A percentile compares a stretch with the other conserved stretches of the same genome.
These are phyloP conservation scores for Naegleria gruberi DNA, from an alignment of 208 protist species.

Conservation along the genomic window DNA sequence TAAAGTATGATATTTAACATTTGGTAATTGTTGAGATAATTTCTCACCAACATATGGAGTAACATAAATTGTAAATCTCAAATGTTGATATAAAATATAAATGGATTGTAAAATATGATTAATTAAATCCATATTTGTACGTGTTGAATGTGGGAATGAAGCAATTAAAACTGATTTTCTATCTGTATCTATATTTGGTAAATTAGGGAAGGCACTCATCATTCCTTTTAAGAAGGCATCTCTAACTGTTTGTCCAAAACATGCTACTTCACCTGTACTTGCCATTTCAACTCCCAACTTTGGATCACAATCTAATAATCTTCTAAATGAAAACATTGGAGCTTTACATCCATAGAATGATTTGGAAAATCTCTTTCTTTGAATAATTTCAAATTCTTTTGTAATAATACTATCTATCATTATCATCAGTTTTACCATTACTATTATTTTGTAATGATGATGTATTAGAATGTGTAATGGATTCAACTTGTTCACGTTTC, in stretches of 20 bases:
- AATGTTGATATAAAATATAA: constrained; percentile 4
- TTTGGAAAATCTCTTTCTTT: constrained; percentile 9
- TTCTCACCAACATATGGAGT: neutral
- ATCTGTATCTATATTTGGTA: neutral
- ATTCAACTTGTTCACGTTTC: neutral
- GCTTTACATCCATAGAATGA: constrained; percentile 72
- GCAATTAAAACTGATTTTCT: neutral
- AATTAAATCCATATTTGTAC: neutral
- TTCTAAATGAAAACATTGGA: constrained; percentile 96
- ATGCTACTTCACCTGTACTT: constrained; percentile 89
- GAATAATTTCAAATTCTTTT: constrained; percentile 17
- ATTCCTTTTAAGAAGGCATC: constrained; percentile 82
- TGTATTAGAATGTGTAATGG: too few species aligned
- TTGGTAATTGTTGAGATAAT: neutral
- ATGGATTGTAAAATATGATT: neutral
- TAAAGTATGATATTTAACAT: neutral
- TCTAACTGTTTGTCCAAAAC: constrained; percentile 73
- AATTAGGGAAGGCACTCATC: constrained; percentile 44
- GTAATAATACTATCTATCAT: neutral
- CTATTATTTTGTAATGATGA: too few species aligned
- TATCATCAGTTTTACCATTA: neutral
- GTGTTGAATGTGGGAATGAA: neutral
- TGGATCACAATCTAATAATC: constrained; percentile 92
- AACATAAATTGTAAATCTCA: neutral
- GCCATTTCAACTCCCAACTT: constrained; percentile 97